A percentile compares a stretch with the other conserved stretches of the same genome.
These are phyloP conservation scores for Cordia subcordata DNA, from an alignment of 257 asterid genomes.

Conservation along the genomic window DNA sequence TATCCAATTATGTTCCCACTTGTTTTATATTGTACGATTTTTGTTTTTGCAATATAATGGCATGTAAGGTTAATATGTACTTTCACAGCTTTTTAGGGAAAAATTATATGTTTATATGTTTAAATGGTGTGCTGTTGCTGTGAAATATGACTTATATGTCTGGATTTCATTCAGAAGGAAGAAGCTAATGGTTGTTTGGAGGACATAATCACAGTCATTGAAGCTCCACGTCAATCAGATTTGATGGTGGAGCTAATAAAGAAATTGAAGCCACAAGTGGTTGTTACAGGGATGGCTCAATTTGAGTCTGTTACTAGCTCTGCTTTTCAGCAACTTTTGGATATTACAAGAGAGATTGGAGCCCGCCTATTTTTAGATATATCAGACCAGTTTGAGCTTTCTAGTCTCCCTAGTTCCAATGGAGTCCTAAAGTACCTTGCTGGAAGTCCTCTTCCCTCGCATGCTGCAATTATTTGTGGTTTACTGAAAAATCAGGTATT, in stretches of 20 bases:
- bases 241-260: slow-evolving; percentile 81
- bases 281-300: slow-evolving; percentile 88
- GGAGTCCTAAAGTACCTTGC: slow-evolving; percentile 96
- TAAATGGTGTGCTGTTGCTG: neutral
- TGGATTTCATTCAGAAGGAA: slow-evolving; percentile 44
- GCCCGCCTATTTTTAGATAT: slow-evolving; percentile 77
- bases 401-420: slow-evolving; percentile 87
- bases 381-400: slow-evolving; percentile 94
- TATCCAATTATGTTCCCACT: too few species aligned
- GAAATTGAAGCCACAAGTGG: slow-evolving; percentile 88
- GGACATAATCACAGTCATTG: slow-evolving; percentile 78
- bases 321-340: slow-evolving; percentile 77
- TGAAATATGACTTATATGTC: slow-evolving; percentile 2
- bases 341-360: slow-evolving; percentile 72
- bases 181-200: slow-evolving; percentile 29
- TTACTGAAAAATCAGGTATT: slow-evolving; percentile 80
- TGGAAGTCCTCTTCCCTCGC: slow-evolving; percentile 81
- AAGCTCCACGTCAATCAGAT: slow-evolving; percentile 97
- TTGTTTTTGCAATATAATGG: too few species aligned
- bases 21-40: too few species aligned
- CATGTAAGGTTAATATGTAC: too few species aligned
- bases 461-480: slow-evolving; percentile 86
- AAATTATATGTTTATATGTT: too few species aligned
- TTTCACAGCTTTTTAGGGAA: too few species aligned
- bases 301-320: slow-evolving; percentile 89